A percentile compares a stretch with the other conserved stretches of the same genome.
phyloP scores from a whole-genome alignment of 140 eudicot species.

The Flaveria floridana region DNA sequence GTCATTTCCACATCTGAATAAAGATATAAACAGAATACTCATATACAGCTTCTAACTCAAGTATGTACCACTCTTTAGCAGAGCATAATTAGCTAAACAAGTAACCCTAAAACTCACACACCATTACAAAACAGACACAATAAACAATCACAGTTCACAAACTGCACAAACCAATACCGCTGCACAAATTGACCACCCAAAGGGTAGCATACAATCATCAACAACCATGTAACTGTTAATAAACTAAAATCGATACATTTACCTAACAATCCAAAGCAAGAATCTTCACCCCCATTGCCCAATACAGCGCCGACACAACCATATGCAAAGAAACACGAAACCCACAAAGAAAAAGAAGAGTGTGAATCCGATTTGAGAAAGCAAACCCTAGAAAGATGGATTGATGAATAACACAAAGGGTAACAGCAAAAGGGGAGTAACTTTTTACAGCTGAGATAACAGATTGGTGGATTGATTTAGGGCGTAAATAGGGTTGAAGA shows the following conservation, averaged over 20 bases:
- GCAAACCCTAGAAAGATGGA: slow-evolving; percentile 30
- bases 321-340: not conserved
- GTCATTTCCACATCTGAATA: slow-evolving; percentile 29
- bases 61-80: slow-evolving; percentile 22
- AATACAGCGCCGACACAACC: slow-evolving; percentile 16
- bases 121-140: not conserved
- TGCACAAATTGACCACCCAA: not conserved
- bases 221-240: not conserved
- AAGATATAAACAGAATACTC: slow-evolving; percentile 17
- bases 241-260: not conserved
- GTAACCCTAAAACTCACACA: slow-evolving; percentile 27
- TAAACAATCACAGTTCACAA: not conserved
- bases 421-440: slow-evolving; percentile 14
- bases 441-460: not conserved
- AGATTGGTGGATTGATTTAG: slow-evolving; percentile 9
- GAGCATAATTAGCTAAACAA: slow-evolving; percentile 20
- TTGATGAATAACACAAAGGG: not conserved
- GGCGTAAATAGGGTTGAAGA: slow-evolving; percentile 14
- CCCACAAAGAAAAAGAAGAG: not conserved
- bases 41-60: slow-evolving; percentile 12
- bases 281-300: slow-evolving; percentile 26
- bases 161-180: not conserved
- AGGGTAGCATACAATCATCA: not conserved
- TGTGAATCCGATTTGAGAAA: slow-evolving; percentile 3
- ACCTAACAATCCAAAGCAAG: slow-evolving; percentile 32